These are phyloP conservation scores for Epichloe typhina DNA, from an alignment of 2,329 filamentous ascomycete genomes.

Conservation along the genomic window DNA sequence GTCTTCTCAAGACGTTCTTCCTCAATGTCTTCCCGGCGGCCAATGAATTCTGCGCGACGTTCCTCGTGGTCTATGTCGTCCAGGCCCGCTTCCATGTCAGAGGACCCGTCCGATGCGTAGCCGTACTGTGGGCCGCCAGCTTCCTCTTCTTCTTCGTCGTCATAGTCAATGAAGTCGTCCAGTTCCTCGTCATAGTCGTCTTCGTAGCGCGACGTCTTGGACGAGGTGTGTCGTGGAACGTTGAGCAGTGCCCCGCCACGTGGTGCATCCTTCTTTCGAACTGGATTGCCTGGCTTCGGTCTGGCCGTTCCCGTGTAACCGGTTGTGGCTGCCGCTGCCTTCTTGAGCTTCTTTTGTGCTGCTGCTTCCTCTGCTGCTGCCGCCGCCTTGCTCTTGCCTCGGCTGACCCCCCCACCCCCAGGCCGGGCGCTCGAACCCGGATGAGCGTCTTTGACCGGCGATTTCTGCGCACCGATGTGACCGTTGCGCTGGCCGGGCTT, in stretches of 20 bases:
- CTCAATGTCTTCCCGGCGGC: conserved; percentile 53
- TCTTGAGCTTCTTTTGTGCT: conserved; percentile 46
- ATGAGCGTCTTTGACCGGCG: conserved; percentile 2
- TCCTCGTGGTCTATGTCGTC: conserved; percentile 67
- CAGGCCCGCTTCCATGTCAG: conserved; percentile 66
- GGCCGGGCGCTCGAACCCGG: conserved; percentile 2
- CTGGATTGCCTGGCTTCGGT: conserved; percentile 30
- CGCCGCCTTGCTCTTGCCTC: conserved; percentile 8
- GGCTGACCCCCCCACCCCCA: background rate
- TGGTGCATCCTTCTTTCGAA: conserved; percentile 20
- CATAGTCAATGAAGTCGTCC: conserved; percentile 49
- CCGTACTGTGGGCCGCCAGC: conserved; percentile 30
- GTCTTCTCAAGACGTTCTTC: conserved; percentile 49
- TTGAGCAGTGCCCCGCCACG: conserved; percentile 30
- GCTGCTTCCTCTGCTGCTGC: conserved; percentile 10
- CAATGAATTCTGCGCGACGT: conserved; percentile 43
- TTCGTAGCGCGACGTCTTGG: conserved; percentile 28
- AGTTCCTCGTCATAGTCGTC: conserved; percentile 51
- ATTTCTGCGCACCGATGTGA: conserved; percentile 8
- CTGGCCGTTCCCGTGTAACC: conserved; percentile 54
- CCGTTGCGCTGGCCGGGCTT: conserved; percentile 16
- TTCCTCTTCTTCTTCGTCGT: conserved; percentile 42
- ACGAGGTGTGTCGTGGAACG: conserved; percentile 15
- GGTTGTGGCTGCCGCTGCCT: conserved; percentile 47
- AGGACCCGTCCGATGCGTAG: conserved; percentile 53